phyloP scores from a whole-genome alignment of 1,284 basidiomycete genomes.

The Apiotrichum gamsii region DNA sequence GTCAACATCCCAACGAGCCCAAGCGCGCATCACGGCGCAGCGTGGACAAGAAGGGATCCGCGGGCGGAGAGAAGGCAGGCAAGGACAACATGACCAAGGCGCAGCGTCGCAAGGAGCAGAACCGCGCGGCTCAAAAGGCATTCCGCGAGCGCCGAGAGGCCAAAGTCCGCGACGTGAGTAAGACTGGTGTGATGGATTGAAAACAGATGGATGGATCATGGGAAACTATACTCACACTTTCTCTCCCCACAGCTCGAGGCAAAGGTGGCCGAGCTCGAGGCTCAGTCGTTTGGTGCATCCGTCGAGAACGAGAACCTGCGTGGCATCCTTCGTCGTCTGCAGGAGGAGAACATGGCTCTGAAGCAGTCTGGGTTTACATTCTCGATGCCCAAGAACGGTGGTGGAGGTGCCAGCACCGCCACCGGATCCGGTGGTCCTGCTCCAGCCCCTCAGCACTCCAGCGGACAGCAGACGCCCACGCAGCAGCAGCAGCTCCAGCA shows the following conservation, averaged over 20 bases:
- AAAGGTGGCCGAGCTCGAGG: constrained; percentile 44
- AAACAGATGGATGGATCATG: no score
- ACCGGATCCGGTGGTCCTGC: no score
- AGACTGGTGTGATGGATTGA: no score
- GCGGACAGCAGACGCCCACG: constrained; percentile 7
- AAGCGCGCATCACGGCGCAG: constrained; percentile 8
- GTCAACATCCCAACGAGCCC: constrained; percentile 20
- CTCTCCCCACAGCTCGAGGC: constrained; percentile 44
- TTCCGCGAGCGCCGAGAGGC: constrained; percentile 48
- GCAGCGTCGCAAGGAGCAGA: constrained; percentile 47
- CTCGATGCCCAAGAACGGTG: constrained; percentile 35
- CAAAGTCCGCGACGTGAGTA: constrained; percentile 45
- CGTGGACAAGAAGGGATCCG: constrained; percentile 9
- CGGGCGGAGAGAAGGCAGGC: constrained; percentile 1
- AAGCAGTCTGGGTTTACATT: constrained; percentile 47
- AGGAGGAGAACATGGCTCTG: constrained; percentile 47
- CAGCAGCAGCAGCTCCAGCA: neutral
- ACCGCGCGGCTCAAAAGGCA: constrained; percentile 48
- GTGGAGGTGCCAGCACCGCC: no score
- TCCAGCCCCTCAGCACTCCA: no score
- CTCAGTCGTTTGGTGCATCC: constrained; percentile 39
- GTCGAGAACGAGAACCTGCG: constrained; percentile 48
- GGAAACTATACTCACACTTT: neutral
- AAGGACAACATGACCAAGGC: constrained; percentile 34
- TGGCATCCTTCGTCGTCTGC: constrained; percentile 43